Conservation (phyloP, 23 red algal species). For the Pyropia yezoensis region DNA sequence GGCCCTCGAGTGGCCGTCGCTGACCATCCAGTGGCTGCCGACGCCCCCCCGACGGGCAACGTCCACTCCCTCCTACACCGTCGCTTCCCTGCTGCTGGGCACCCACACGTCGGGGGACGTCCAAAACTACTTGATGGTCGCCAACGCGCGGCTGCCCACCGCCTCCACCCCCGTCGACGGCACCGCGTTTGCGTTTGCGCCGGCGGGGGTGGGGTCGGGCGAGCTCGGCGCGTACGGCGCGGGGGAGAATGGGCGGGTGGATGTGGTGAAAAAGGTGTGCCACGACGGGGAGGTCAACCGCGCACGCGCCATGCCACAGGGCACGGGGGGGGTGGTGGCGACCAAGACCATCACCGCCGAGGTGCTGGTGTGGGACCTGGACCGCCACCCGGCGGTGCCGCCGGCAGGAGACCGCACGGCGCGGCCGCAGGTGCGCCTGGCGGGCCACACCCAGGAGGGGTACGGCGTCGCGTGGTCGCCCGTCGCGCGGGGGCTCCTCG, state of each 20-base stretch:
- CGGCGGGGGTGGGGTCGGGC: conserved; percentile 1
- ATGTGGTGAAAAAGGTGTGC: conserved; percentile 89
- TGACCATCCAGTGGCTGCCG: conserved; percentile 96
- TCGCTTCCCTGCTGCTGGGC: conserved; percentile 78
- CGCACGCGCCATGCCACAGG: conserved; percentile 87
- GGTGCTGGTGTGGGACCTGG: conserved; percentile 73
- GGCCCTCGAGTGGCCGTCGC: conserved; percentile 96
- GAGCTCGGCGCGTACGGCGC: conserved; percentile 60
- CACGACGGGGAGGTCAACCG: conserved; percentile 99
- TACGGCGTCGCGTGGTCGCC: conserved; percentile 77
- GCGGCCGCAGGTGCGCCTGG: conserved; percentile 59
- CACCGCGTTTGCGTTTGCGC: conserved; percentile 16
- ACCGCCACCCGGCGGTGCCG: conserved; percentile 81
- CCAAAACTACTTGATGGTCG: conserved; percentile 98
- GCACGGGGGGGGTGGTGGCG: conserved; percentile 72
- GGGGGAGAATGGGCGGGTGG: conserved; percentile 64
- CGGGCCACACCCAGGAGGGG: conserved; percentile 87
- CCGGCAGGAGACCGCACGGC: conserved; percentile 43
- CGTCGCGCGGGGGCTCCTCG: conserved; percentile 28
- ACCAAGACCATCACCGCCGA: conserved; percentile 79
- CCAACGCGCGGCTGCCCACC: conserved; percentile 73
- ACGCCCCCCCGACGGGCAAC: no score
- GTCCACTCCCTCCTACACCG: conserved; percentile 23
- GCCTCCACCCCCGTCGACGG: conserved; percentile 71
- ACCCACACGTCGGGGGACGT: conserved; percentile 94